Conservation (phyloP, 164 flowering plant species). For the Chloranthus sessilifolius region DNA sequence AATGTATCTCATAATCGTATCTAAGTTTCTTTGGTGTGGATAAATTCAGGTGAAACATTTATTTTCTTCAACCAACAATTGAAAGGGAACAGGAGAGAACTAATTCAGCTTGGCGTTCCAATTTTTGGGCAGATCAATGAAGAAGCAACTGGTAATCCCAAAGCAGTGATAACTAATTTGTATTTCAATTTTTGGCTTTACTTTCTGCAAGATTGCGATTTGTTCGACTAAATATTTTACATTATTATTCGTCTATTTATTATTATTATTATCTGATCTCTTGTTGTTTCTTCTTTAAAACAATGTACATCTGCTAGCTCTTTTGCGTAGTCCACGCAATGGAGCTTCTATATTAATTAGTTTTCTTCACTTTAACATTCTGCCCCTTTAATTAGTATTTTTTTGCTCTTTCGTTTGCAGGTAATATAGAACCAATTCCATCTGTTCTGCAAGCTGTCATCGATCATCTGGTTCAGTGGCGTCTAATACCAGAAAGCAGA, state of each 20-base stretch:
- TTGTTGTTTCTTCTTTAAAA: too few relatives aligned
- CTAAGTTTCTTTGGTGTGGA: conserved; percentile 3
- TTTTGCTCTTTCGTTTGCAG: conserved; percentile 27
- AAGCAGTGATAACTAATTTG: conserved; percentile 23
- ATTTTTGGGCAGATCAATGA: conserved; percentile 73
- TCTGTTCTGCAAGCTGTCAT: conserved; percentile 59
- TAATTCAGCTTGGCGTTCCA: conserved; percentile 90
- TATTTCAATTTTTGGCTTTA: background rate
- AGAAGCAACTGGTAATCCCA: conserved; percentile 33
- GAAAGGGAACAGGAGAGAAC: conserved; percentile 83
- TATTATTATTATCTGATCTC: too few relatives aligned
- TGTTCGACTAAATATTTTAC: too few relatives aligned
- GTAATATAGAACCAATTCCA: conserved; percentile 75
- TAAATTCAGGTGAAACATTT: conserved; percentile 69
- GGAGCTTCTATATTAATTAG: too few relatives aligned
- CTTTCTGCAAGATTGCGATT: too few relatives aligned
- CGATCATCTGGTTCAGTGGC: conserved; percentile 79
- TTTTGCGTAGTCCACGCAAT: too few relatives aligned
- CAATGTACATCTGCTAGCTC: too few relatives aligned
- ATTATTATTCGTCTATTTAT: too few relatives aligned
- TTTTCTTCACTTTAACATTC: too few relatives aligned
- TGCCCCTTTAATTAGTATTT: too few relatives aligned
- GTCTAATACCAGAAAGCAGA: conserved; percentile 64
- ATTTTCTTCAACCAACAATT: conserved; percentile 81
- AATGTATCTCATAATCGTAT: too few relatives aligned